Evolutionary conservation across 1,284 basidiomycete genomes (phyloP).

Genomic region (Marasmius sp.): DNA sequence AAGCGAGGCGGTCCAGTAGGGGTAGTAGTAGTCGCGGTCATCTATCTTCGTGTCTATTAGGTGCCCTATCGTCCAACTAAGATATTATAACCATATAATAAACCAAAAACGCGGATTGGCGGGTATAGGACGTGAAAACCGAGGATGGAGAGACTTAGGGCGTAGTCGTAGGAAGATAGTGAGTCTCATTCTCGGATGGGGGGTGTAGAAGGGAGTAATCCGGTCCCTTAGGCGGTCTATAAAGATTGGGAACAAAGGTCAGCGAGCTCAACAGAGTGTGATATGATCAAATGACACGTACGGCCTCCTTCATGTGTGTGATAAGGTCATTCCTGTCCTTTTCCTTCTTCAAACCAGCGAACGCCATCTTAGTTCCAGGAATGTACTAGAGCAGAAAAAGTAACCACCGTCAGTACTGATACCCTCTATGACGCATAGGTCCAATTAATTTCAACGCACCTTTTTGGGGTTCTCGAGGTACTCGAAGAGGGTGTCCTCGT

Average conservation of each 20-base stretch:
- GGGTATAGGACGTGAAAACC: too few relatives aligned
- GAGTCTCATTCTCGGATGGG: not conserved
- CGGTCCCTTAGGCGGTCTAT: not conserved
- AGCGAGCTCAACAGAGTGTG: not conserved
- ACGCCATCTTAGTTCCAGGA: slow-evolving; percentile 97
- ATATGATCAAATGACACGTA: slow-evolving; percentile 31
- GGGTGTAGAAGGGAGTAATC: not conserved
- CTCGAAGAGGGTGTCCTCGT: slow-evolving; percentile 86
- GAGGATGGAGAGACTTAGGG: not conserved
- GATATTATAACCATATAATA: not conserved
- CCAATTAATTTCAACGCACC: slow-evolving; percentile 38
- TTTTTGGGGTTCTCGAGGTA: slow-evolving; percentile 98
- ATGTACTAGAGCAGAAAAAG: slow-evolving; percentile 65
- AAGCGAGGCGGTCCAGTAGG: too few relatives aligned
- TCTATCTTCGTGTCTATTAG: not conserved
- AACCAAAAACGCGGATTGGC: not conserved
- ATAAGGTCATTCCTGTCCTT: slow-evolving; percentile 93
- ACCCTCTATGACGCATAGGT: not conserved
- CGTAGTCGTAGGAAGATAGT: not conserved
- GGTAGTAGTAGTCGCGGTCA: too few relatives aligned
- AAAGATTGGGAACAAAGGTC: not conserved
- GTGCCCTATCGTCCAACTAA: not conserved
- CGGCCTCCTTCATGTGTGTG: slow-evolving; percentile 73
- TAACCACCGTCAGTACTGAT: not conserved
- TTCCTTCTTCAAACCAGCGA: slow-evolving; percentile 95